phyloP scores from a whole-genome alignment of 345 rosid species.

The Arabis hirsuta region DNA sequence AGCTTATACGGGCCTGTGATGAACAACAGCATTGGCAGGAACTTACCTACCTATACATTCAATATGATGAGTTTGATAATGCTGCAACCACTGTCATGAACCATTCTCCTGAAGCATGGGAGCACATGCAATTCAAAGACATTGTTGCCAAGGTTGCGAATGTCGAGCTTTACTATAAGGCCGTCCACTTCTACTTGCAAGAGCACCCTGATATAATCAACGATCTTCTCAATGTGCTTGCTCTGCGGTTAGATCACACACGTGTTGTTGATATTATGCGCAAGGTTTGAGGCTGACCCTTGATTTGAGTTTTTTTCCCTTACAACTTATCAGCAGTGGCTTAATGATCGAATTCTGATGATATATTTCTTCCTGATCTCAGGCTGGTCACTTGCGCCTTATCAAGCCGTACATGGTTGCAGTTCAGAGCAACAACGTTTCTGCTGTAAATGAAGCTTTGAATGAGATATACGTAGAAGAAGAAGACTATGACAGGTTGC shows the following conservation, averaged over 20 bases:
- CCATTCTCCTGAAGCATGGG: constrained; percentile 99
- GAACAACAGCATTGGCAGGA: constrained; percentile 99
- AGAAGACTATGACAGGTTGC: constrained; percentile 95
- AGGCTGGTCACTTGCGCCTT: constrained; percentile 96
- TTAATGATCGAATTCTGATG: constrained; percentile 16
- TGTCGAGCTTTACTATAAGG: constrained; percentile 96
- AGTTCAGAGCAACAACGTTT: constrained; percentile 93
- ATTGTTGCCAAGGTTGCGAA: constrained; percentile 91
- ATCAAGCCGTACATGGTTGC: constrained; percentile 98
- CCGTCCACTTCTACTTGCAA: constrained; percentile 98
- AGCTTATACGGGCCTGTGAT: constrained; percentile 97
- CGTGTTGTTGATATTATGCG: constrained; percentile 99
- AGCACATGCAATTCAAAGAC: constrained; percentile 99
- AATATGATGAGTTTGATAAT: constrained; percentile 95
- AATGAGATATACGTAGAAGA: constrained; percentile 95
- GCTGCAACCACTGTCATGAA: constrained; percentile 99
- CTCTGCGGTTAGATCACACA: constrained; percentile 93
- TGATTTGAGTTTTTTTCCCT: background rate
- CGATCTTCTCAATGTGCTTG: constrained; percentile 94
- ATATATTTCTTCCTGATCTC: constrained; percentile 28
- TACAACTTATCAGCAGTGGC: constrained; percentile 14
- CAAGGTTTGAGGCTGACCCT: constrained; percentile 58
- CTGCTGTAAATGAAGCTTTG: constrained; percentile 96
- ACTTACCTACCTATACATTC: constrained; percentile 89
- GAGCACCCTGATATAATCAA: constrained; percentile 98